These are phyloP conservation scores for Pyrrhoderma lamaoense DNA, from an alignment of 1,284 basidiomycete species.

Conservation along the genomic window DNA sequence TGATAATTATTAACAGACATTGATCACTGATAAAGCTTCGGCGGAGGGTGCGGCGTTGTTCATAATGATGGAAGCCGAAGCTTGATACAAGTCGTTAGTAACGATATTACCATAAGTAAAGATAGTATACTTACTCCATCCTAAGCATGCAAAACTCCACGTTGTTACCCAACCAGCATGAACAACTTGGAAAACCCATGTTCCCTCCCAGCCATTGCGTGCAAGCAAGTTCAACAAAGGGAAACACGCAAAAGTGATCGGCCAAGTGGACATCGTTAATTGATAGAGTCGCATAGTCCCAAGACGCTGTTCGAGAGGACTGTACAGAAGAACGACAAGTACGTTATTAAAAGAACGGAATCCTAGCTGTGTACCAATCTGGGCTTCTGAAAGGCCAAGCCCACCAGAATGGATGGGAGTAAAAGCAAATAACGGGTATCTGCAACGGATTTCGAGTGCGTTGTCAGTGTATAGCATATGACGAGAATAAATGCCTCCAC, in stretches of 20 bases:
- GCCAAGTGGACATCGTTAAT: slow-evolving; percentile 18
- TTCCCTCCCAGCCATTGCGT: slow-evolving; percentile 9
- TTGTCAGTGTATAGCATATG: background rate
- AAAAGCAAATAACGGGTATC: slow-evolving; percentile 23
- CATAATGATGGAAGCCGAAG: slow-evolving; percentile 16
- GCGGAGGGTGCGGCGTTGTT: slow-evolving; percentile 21
- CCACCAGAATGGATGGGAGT: slow-evolving; percentile 23
- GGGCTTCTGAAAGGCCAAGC: slow-evolving; percentile 20
- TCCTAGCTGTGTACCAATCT: slow-evolving; percentile 23
- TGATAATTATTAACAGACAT: slow-evolving; percentile 13
- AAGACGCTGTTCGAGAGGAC: slow-evolving; percentile 18
- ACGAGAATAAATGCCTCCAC: background rate
- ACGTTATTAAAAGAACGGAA: slow-evolving; percentile 21
- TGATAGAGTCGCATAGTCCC: slow-evolving; percentile 19
- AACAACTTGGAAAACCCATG: slow-evolving; percentile 15
- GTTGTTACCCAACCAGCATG: slow-evolving; percentile 16
- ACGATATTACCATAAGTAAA: background rate
- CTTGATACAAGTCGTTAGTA: slow-evolving; percentile 5
- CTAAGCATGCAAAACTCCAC: slow-evolving; percentile 14
- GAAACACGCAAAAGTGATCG: slow-evolving; percentile 20
- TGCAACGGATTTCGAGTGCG: slow-evolving; percentile 5
- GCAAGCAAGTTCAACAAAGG: slow-evolving; percentile 21
- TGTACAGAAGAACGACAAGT: slow-evolving; percentile 18
- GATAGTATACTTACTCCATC: slow-evolving; percentile 15
- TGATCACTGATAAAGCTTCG: slow-evolving; percentile 19